phyloP scores from a whole-genome alignment of 345 rosid species.

The Kandelia obovata region DNA sequence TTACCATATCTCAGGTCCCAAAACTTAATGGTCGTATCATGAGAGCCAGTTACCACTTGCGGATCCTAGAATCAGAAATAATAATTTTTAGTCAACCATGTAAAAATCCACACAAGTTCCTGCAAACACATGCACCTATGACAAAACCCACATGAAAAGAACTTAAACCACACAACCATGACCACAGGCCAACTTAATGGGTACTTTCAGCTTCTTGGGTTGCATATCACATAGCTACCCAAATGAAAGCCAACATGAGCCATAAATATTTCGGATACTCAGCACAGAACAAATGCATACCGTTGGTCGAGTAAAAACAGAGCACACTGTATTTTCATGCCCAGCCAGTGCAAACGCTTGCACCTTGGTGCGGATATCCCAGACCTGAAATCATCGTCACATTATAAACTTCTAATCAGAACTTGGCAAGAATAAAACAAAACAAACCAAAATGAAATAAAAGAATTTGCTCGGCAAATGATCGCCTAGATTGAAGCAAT shows the following conservation, averaged over 20 bases:
- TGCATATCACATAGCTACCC: background rate
- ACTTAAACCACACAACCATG: background rate
- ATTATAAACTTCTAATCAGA: constrained; percentile 12
- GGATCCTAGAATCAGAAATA: constrained; percentile 65
- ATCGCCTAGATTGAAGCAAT: background rate
- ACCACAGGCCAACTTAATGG: too few species aligned
- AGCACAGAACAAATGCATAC: constrained; percentile 32
- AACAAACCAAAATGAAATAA: background rate
- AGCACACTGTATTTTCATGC: constrained; percentile 94
- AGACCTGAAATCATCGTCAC: constrained; percentile 53
- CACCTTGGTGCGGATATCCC: constrained; percentile 97
- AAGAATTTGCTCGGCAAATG: background rate
- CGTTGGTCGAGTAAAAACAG: constrained; percentile 87
- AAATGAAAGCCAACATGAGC: too few species aligned
- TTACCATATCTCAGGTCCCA: constrained; percentile 98
- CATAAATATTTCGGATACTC: background rate
- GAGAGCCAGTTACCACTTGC: constrained; percentile 98
- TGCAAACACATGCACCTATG: too few species aligned
- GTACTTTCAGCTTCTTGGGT: background rate
- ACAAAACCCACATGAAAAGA: background rate
- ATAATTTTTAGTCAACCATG: constrained; percentile 12
- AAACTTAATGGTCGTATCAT: constrained; percentile 90
- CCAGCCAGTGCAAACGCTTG: constrained; percentile 95
- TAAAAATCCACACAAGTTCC: background rate
- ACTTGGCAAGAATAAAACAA: constrained; percentile 8